These are phyloP conservation scores for Vitis vinifera DNA, from an alignment of 164 flowering plant species.

Conservation along the genomic window ASM3070453v1 NC_081815.1:6280001-6280500, in stretches of 20 bases:
- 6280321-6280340: conserved; percentile 55
- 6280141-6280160: not conserved
- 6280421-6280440: conserved; percentile 66
- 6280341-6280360: conserved; percentile 49
- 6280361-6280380: conserved; percentile 78
- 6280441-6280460: conserved; percentile 70
- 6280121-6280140: not conserved
- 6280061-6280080: no score
- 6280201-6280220: not conserved
- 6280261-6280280: conserved; percentile 69
- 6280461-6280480: conserved; percentile 1
- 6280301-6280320: conserved; percentile 85
- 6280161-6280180: not conserved
- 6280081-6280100: no score
- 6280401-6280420: conserved; percentile 96
- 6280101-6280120: not conserved
- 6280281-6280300: conserved; percentile 60
- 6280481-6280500: not conserved
- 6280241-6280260: conserved; percentile 86
- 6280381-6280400: conserved; percentile 55
- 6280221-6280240: not conserved
- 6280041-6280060: no score
- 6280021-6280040: no score
- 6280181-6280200: not conserved
- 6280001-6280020: no score